Evolutionary conservation across 176 grass and related monocot genomes (phyloP).

Genomic region (Rhipidocladum racemiflorum): DNA sequence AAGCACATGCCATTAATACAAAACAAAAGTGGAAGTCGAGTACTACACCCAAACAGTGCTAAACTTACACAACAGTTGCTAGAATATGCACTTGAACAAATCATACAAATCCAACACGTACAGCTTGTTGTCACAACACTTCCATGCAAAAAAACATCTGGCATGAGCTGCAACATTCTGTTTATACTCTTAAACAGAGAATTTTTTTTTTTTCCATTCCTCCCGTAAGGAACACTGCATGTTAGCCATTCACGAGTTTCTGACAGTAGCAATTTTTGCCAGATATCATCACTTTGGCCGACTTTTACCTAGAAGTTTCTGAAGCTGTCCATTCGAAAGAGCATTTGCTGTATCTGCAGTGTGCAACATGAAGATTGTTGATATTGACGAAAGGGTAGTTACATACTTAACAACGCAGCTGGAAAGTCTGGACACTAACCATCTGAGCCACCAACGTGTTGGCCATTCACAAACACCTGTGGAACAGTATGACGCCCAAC

Average conservation of each 20-base stretch:
- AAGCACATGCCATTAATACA: background rate
- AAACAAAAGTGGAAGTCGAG: background rate
- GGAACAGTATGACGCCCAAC: slow-evolving; percentile 78
- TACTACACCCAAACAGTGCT: background rate
- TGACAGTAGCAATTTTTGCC: background rate
- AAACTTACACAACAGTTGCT: background rate
- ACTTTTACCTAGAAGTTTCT: slow-evolving; percentile 67
- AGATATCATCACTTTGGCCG: slow-evolving; percentile 29
- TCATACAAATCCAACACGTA: slow-evolving; percentile 12
- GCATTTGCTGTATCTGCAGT: slow-evolving; percentile 54
- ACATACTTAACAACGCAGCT: background rate
- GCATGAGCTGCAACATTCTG: slow-evolving; percentile 4
- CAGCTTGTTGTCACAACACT: slow-evolving; percentile 19
- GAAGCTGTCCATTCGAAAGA: slow-evolving; percentile 57
- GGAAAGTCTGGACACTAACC: slow-evolving; percentile 42
- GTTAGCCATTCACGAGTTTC: slow-evolving; percentile 20
- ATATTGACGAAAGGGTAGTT: slow-evolving; percentile 1
- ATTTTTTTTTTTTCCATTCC: background rate
- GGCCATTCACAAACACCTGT: slow-evolving; percentile 90
- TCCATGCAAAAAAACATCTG: background rate
- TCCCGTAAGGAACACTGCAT: background rate
- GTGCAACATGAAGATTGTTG: background rate
- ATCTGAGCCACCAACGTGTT: slow-evolving; percentile 86
- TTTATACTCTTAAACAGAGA: background rate
- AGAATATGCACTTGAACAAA: slow-evolving; percentile 2